A percentile compares a stretch with the other conserved stretches of the same genome.
These are phyloP conservation scores for Speleostelium caveatum DNA, from an alignment of 78 protist species.

Conservation along the genomic window DNA sequence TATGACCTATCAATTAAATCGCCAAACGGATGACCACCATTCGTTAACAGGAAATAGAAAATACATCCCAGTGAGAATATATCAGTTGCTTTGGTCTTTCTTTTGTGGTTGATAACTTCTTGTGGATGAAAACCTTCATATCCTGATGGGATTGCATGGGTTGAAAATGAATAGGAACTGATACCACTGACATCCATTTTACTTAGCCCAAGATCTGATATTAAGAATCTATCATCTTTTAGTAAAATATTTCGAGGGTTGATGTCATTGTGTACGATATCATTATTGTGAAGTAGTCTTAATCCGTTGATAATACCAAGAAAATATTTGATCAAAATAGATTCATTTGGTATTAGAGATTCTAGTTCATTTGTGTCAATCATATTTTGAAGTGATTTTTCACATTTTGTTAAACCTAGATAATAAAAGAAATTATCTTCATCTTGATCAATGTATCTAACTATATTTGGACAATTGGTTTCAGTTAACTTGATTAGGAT, in stretches of 20 bases:
- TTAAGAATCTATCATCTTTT: neutral
- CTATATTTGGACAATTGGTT: slow-evolving; percentile 25
- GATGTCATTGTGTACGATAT: slow-evolving; percentile 35
- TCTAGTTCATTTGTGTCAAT: slow-evolving; percentile 18
- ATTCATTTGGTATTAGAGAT: neutral
- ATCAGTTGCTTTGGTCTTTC: slow-evolving; percentile 18
- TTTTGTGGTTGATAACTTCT: neutral
- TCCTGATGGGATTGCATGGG: neutral
- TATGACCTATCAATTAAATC: neutral
- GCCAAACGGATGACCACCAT: slow-evolving; percentile 25
- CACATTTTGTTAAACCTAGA: slow-evolving; percentile 59
- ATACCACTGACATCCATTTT: slow-evolving; percentile 11
- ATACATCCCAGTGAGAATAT: slow-evolving; percentile 17
- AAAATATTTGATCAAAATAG: too few species aligned
- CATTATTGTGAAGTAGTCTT: neutral
- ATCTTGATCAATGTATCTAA: slow-evolving; percentile 66
- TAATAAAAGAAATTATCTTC: slow-evolving; percentile 60
- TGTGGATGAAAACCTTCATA: slow-evolving; percentile 14
- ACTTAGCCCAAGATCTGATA: slow-evolving; percentile 11
- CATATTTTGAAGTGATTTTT: slow-evolving; percentile 41
- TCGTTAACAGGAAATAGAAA: neutral
- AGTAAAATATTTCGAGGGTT: slow-evolving; percentile 8
- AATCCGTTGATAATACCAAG: slow-evolving; percentile 2
- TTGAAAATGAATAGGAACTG: neutral
- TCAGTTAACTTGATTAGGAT: slow-evolving; percentile 25